These are phyloP conservation scores for Eimeria brunetti DNA, from an alignment of 169 alveolate genomes.

Conservation along the genomic window DNA sequence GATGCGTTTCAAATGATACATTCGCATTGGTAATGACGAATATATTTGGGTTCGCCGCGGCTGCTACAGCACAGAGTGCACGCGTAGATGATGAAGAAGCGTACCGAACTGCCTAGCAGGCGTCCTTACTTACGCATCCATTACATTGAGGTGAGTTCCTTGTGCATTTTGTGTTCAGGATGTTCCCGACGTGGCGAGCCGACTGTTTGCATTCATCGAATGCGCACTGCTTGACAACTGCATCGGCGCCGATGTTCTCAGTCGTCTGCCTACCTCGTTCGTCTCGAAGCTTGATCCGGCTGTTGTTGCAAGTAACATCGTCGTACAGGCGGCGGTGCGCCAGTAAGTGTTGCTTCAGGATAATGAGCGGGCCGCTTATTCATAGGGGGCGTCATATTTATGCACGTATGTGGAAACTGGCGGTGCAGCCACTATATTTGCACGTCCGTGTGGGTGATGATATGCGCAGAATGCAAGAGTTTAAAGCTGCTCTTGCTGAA, in stretches of 20 bases:
- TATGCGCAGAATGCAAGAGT: constrained; percentile 39
- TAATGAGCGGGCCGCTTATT: not conserved
- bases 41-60: not conserved
- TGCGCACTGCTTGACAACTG: constrained; percentile 79
- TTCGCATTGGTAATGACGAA: not conserved
- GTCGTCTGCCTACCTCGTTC: constrained; percentile 68
- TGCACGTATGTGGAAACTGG: not conserved
- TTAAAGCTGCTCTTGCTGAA: constrained; percentile 67
- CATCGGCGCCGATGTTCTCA: constrained; percentile 64
- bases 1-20: not conserved
- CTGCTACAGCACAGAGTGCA: not conserved
- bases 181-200: constrained; percentile 57
- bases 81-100: not conserved
- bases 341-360: constrained; percentile 10
- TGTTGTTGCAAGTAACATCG: constrained; percentile 34
- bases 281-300: constrained; percentile 65
- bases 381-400: not conserved
- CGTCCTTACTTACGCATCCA: not conserved
- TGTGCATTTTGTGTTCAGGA: constrained; percentile 41
- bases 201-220: constrained; percentile 64
- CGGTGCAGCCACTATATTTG: not conserved
- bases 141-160: not conserved
- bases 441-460: not conserved
- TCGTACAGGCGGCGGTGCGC: constrained; percentile 35
- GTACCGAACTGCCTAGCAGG: not conserved